Evolutionary conservation across 345 rosid species (phyloP), one percentile per base, ranked within the genome.

Genomic region (Viola odorata): DNA sequence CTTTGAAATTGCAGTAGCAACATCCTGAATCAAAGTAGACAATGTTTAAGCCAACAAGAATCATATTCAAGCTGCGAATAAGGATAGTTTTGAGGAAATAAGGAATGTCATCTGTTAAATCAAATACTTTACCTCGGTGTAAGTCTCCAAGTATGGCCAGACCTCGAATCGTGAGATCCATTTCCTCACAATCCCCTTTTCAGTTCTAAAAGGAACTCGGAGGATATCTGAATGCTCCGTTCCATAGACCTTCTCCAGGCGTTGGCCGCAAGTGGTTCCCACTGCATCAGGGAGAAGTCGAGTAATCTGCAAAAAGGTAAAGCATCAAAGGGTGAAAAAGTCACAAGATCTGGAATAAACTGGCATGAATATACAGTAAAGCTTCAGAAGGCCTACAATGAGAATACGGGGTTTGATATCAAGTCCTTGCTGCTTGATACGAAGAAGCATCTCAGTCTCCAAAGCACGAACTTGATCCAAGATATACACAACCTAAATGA

Each of bases 101-200:
- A 17, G 1, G 47, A 56, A 2, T 32, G 16, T 36, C 37, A 6
- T 58, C 36, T 49, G 23, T 17, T 37, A 9, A 8, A 36, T 17
- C 8, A 63, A 47, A 41, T 11, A 14, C 13, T 57, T 55, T 62
- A 90, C 95, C 96, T 91, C 98, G 1, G 98, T 80, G 78, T 70
- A 91, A 54, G 84, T 85, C 75, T 87, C 96, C 62, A 91, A 79
- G 64, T 91, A 91, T 15, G 98, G 98, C 98, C 98, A 91, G 55
- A 91, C 98, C 80, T 91, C 95, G 15, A 91, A 91, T 67, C 98
- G 67, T 1, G 98, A 91, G 80, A 91, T 91, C 98, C 98, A 91
- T 61, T 69, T 69, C 36, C 96, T 85, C 48, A 91, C 87, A 5
- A 84, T 73, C 37, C 98, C 98, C 75, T 87, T 75, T 71, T 86